Evolutionary conservation across 768 basidiomycete genomes (phyloP).

Genomic region (Mycena rebaudengoi): DNA sequence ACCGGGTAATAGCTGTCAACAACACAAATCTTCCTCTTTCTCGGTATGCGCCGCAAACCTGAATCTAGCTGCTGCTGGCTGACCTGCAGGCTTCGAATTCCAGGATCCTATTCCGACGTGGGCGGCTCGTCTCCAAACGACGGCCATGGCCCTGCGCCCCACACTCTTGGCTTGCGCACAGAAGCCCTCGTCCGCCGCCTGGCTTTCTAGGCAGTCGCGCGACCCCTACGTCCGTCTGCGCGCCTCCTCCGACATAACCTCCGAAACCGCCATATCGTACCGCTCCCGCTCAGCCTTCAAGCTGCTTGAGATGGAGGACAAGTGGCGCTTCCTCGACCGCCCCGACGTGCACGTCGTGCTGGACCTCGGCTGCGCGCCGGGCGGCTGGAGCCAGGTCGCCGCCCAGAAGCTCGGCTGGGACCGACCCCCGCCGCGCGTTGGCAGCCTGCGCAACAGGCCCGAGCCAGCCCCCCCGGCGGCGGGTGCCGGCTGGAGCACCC

Average conservation of each 20-base stretch:
- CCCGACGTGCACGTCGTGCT: constrained; percentile 70
- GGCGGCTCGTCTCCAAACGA: too few relatives aligned
- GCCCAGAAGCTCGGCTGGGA: constrained; percentile 67
- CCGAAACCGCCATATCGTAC: constrained; percentile 50
- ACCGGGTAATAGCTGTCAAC: too few relatives aligned
- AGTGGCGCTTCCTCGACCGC: constrained; percentile 59
- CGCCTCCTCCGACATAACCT: not conserved
- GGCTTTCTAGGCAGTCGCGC: constrained; percentile 74
- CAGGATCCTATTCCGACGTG: too few relatives aligned
- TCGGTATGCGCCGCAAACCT: not conserved
- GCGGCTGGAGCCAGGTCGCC: constrained; percentile 93
- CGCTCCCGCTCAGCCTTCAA: constrained; percentile 94
- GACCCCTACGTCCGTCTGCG: constrained; percentile 73
- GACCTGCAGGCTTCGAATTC: too few relatives aligned
- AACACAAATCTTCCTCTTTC: too few relatives aligned
- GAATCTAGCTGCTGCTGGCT: too few relatives aligned
- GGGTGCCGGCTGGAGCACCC: constrained; percentile 5
- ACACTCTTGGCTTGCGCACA: constrained; percentile 24
- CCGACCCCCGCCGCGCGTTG: not conserved
- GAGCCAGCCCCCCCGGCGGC: constrained; percentile 1
- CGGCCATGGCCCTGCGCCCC: constrained; percentile 34
- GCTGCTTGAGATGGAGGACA: constrained; percentile 78
- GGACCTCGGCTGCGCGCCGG: constrained; percentile 92
- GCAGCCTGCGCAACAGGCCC: constrained; percentile 27
- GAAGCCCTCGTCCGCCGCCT: constrained; percentile 58